Evolutionary conservation across 306 rosid species (phyloP).

Genomic region (Prunus armeniaca): DNA sequence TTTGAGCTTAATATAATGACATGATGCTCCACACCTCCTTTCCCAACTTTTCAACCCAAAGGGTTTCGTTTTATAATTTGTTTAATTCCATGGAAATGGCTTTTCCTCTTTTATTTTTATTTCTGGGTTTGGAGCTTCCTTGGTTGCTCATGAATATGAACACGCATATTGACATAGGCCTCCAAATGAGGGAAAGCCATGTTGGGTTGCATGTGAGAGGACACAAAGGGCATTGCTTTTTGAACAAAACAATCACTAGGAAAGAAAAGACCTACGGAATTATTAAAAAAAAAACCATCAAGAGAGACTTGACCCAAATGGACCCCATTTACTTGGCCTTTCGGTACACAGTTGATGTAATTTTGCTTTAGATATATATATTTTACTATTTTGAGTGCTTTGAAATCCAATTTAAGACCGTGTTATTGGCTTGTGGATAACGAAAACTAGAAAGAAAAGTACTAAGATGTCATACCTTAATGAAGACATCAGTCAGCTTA

Average conservation of each 20-base stretch:
- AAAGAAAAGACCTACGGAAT: constrained; percentile 27
- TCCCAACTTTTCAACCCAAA: constrained; percentile 28
- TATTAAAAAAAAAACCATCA: neutral
- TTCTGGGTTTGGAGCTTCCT: constrained; percentile 6
- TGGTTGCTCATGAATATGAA: constrained; percentile 15
- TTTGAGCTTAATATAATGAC: constrained; percentile 35
- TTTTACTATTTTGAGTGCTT: neutral
- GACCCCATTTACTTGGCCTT: constrained; percentile 17
- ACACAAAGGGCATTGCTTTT: constrained; percentile 27
- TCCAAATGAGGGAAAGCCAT: constrained; percentile 33
- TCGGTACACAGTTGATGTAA: neutral
- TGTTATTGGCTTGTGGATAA: neutral
- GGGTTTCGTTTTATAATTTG: neutral
- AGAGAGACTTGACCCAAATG: constrained; percentile 16
- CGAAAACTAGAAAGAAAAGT: neutral
- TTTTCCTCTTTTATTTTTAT: constrained; percentile 1
- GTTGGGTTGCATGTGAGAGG: constrained; percentile 54
- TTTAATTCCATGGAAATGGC: constrained; percentile 17
- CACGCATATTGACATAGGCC: constrained; percentile 1
- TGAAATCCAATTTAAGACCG: neutral
- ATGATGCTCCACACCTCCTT: constrained; percentile 30
- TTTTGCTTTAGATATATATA: neutral
- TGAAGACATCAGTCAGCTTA: constrained; percentile 9
- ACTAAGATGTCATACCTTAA: neutral
- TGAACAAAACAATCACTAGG: constrained; percentile 34